phyloP scores from a whole-genome alignment of 176 grass and related monocot species.

The Poa annua region DNA sequence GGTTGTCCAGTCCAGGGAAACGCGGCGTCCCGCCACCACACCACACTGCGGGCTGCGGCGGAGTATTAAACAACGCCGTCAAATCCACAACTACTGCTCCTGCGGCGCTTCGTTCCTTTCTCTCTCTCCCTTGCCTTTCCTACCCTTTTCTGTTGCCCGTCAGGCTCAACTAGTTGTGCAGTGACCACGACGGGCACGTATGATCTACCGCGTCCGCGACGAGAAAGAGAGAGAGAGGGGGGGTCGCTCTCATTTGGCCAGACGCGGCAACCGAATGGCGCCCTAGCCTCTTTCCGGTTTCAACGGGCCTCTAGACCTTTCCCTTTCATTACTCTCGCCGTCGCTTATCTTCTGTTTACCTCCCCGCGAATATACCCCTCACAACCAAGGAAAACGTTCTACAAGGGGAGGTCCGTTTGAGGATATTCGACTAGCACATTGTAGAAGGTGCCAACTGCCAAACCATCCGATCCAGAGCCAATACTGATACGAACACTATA shows the following conservation, averaged over 20 bases:
- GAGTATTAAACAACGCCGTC: conserved; percentile 14
- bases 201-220: not conserved
- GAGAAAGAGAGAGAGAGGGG: not conserved
- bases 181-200: conserved; percentile 20
- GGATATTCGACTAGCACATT: too few relatives aligned
- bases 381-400: too few relatives aligned
- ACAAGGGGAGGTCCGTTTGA: too few relatives aligned
- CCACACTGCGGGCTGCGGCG: too few relatives aligned
- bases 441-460: too few relatives aligned
- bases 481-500: too few relatives aligned
- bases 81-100: not conserved
- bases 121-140: not conserved
- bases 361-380: not conserved
- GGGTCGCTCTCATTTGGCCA: conserved; percentile 30
- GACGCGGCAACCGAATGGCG: not conserved
- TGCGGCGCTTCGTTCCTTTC: too few relatives aligned
- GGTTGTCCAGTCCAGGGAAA: not conserved
- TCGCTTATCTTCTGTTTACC: not conserved
- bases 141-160: not conserved
- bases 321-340: not conserved
- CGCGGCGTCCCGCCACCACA: conserved; percentile 43
- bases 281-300: not conserved
- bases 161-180: conserved; percentile 9
- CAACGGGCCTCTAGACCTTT: not conserved
- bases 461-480: too few relatives aligned